Percentiles rank a stretch among this genome's conserved stretches.
Evolutionary conservation across 306 rosid species (phyloP).

Genomic region (Rosa lucieae): DNA sequence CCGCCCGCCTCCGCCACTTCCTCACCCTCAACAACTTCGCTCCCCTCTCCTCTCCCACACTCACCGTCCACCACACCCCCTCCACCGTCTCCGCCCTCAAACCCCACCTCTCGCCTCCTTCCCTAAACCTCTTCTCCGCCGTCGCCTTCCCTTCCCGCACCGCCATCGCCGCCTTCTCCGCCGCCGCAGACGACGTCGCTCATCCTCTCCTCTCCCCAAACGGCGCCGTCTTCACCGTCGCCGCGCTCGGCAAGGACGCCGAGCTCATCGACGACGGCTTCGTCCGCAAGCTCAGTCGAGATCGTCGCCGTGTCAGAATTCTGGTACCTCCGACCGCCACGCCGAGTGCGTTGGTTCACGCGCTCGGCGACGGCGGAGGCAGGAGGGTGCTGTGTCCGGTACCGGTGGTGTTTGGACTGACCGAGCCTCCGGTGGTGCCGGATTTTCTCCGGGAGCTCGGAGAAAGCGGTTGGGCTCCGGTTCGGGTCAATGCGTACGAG

Average conservation of each 20-base stretch:
- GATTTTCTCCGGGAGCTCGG: constrained; percentile 49
- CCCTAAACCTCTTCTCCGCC: constrained; percentile 54
- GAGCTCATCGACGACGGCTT: constrained; percentile 50
- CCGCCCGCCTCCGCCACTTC: constrained; percentile 47
- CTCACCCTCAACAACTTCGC: constrained; percentile 45
- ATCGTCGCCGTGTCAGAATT: constrained; percentile 30
- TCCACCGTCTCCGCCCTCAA: constrained; percentile 31
- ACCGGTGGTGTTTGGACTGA: constrained; percentile 49
- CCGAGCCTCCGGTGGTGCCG: constrained; percentile 77
- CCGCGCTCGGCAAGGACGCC: constrained; percentile 76
- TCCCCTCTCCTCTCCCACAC: constrained; percentile 62
- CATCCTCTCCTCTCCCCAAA: constrained; percentile 46
- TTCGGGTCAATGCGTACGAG: constrained; percentile 65
- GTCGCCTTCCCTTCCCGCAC: constrained; percentile 77
- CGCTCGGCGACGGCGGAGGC: constrained; percentile 49
- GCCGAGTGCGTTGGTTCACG: constrained; percentile 40
- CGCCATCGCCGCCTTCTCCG: constrained; percentile 48
- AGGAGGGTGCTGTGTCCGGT: constrained; percentile 60
- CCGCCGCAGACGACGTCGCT: constrained; percentile 38
- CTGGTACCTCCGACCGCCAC: constrained; percentile 58
- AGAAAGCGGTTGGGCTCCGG: constrained; percentile 46
- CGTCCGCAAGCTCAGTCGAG: constrained; percentile 33
- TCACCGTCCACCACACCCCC: constrained; percentile 47
- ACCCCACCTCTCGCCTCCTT: constrained; percentile 44
- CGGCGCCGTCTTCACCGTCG: constrained; percentile 47